phyloP scores from a whole-genome alignment of 2,329 filamentous ascomycete species.

The Sarocladiaceae sp. region DNA sequence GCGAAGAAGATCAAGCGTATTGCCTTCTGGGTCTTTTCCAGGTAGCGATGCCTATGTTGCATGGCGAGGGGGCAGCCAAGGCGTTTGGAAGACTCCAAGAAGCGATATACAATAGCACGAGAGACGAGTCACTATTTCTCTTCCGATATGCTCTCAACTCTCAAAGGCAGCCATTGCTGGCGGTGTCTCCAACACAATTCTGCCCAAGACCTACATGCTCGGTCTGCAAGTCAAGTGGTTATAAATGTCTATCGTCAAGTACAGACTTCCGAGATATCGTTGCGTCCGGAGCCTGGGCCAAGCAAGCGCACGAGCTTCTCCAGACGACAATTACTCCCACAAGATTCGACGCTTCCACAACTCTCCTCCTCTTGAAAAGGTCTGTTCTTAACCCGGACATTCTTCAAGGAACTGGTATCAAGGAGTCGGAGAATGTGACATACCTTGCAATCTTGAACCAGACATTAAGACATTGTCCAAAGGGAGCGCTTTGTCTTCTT shows the following conservation, averaged over 20 bases:
- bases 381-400: not conserved
- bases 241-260: not conserved
- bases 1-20: conserved; percentile 22
- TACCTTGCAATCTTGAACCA: not conserved
- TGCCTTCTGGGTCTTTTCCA: conserved; percentile 23
- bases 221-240: not conserved
- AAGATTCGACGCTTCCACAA: not conserved
- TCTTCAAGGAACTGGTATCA: not conserved
- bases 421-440: not conserved
- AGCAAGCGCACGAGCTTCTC: not conserved
- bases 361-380: not conserved
- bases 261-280: not conserved
- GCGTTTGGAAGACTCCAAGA: conserved; percentile 25
- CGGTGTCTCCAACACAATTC: not conserved
- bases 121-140: not conserved
- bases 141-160: not conserved
- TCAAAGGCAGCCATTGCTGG: not conserved
- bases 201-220: not conserved
- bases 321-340: not conserved
- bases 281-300: not conserved
- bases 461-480: not conserved
- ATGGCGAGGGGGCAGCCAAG: conserved; percentile 21
- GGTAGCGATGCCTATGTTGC: conserved; percentile 24
- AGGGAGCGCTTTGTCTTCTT: not conserved
- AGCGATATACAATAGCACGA: conserved; percentile 16